Percentiles rank a stretch among this genome's conserved stretches.
These are phyloP conservation scores for Platanthera zijinensis DNA, from an alignment of 106 monocot genomes.

Conservation along the genomic window DNA sequence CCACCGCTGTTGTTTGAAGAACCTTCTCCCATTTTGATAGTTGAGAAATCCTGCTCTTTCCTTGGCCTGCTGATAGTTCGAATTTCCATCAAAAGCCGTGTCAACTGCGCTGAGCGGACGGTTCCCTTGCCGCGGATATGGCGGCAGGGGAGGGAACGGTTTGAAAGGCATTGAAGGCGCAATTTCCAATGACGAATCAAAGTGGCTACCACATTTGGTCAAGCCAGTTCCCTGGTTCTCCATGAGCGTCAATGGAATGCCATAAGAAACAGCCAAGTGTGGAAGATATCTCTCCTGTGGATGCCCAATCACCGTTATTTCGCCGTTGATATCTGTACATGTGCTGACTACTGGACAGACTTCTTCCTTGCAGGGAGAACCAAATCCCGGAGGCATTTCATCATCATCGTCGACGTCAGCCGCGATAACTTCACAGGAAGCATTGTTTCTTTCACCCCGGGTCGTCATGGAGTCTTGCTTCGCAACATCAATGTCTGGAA, in stretches of 20 bases:
- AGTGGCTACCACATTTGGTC: neutral
- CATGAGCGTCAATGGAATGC: slow-evolving; percentile 55
- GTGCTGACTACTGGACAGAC: slow-evolving; percentile 2
- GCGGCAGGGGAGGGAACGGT: slow-evolving; percentile 77
- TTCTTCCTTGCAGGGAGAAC: neutral
- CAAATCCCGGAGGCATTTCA: slow-evolving; percentile 55
- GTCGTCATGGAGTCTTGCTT: slow-evolving; percentile 9
- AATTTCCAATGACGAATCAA: slow-evolving; percentile 28
- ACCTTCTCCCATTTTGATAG: slow-evolving; percentile 18
- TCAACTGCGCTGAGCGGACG: neutral
- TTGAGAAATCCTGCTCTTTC: slow-evolving; percentile 14
- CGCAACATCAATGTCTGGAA: slow-evolving; percentile 3
- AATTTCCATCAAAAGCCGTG: neutral
- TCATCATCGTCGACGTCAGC: slow-evolving; percentile 14
- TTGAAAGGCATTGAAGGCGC: slow-evolving; percentile 83
- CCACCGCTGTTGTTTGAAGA: slow-evolving; percentile 8
- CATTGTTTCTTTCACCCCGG: slow-evolving; percentile 12
- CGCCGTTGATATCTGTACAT: slow-evolving; percentile 1
- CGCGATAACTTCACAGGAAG: slow-evolving; percentile 1
- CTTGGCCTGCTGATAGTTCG: neutral
- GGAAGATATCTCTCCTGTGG: slow-evolving; percentile 45
- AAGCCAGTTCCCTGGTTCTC: slow-evolving; percentile 48
- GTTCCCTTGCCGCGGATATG: slow-evolving; percentile 34
- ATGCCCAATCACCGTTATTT: slow-evolving; percentile 22
- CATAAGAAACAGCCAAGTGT: slow-evolving; percentile 53